phyloP scores from a whole-genome alignment of 1,139 yeast genomes.

The Suhomyces bribrorum region DNA sequence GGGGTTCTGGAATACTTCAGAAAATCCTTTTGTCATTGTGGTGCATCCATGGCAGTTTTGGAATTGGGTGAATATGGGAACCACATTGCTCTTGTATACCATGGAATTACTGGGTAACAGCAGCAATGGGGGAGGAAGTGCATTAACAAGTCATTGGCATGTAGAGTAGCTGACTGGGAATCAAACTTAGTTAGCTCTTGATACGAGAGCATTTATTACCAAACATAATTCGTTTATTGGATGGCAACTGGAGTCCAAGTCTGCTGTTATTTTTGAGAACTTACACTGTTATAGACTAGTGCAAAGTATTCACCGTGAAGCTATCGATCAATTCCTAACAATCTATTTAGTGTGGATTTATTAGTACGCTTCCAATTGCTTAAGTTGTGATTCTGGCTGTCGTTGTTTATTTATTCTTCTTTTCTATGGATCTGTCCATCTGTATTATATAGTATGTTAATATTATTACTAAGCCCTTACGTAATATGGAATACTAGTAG shows the following conservation, averaged over 20 bases:
- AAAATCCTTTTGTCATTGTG: constrained; percentile 29
- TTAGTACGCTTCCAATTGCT: too few species aligned
- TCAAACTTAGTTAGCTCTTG: too few species aligned
- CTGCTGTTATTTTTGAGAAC: too few species aligned
- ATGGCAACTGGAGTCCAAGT: too few species aligned
- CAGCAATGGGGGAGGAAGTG: constrained; percentile 30
- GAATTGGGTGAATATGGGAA: constrained; percentile 92
- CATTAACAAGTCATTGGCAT: constrained; percentile 30
- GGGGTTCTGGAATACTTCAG: constrained; percentile 49
- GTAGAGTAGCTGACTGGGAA: constrained; percentile 22
- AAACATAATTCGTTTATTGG: too few species aligned
- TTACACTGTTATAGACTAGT: too few species aligned
- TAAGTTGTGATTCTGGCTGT: background rate
- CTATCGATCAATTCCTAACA: too few species aligned
- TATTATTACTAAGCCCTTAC: background rate
- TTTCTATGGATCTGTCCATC: constrained; percentile 7
- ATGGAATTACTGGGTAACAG: constrained; percentile 62
- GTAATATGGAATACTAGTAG: too few species aligned
- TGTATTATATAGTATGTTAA: constrained; percentile 10
- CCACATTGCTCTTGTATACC: constrained; percentile 75
- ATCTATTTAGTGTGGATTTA: too few species aligned
- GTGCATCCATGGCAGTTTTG: constrained; percentile 90
- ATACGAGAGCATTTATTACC: too few species aligned
- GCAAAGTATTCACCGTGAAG: too few species aligned
- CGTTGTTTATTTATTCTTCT: constrained; percentile 7